A percentile compares a stretch with the other conserved stretches of the same genome.
These are phyloP conservation scores for Metschnikowia bowlesiae DNA, from an alignment of 805 yeast species.

Conservation along the genomic window DNA sequence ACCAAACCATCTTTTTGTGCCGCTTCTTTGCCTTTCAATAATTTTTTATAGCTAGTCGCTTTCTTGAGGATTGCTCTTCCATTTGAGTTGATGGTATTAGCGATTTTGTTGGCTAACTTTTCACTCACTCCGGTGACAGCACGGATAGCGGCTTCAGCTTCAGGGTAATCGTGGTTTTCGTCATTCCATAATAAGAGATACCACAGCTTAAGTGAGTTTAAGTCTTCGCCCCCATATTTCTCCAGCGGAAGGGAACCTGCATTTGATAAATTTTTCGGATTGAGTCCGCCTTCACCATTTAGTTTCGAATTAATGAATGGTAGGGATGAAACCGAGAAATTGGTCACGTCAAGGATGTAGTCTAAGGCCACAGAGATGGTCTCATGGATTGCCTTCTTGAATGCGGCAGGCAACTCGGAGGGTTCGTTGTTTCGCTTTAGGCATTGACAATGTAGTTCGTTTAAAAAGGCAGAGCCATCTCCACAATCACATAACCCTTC, in stretches of 20 bases:
- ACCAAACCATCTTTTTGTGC: slow-evolving; percentile 50
- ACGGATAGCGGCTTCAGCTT: slow-evolving; percentile 47
- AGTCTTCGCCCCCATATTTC: slow-evolving; percentile 32
- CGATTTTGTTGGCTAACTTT: slow-evolving; percentile 28
- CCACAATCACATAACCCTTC: slow-evolving; percentile 70
- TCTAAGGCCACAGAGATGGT: slow-evolving; percentile 37
- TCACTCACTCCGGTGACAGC: slow-evolving; percentile 26
- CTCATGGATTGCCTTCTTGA: slow-evolving; percentile 17
- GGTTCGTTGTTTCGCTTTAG: slow-evolving; percentile 11
- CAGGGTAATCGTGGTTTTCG: slow-evolving; percentile 59
- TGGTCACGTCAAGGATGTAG: slow-evolving; percentile 41
- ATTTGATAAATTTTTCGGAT: slow-evolving; percentile 27
- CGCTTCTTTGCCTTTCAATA: slow-evolving; percentile 31
- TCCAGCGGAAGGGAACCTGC: slow-evolving; percentile 27
- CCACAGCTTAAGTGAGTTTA: slow-evolving; percentile 33
- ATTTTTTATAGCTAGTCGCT: slow-evolving; percentile 18
- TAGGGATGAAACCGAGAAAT: slow-evolving; percentile 34
- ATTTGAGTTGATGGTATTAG: slow-evolving; percentile 43
- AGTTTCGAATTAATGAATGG: slow-evolving; percentile 35
- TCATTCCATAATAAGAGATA: slow-evolving; percentile 71
- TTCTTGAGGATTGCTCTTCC: slow-evolving; percentile 50
- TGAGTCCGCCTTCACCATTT: slow-evolving; percentile 23
- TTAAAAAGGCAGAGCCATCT: slow-evolving; percentile 60
- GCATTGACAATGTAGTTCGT: slow-evolving; percentile 48
- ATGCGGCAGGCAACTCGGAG: slow-evolving; percentile 9